A percentile compares a stretch with the other conserved stretches of the same genome.
These are phyloP conservation scores for Colletotrichum ledebouriae DNA, from an alignment of 2,329 filamentous ascomycete species.

Conservation along the genomic window DNA sequence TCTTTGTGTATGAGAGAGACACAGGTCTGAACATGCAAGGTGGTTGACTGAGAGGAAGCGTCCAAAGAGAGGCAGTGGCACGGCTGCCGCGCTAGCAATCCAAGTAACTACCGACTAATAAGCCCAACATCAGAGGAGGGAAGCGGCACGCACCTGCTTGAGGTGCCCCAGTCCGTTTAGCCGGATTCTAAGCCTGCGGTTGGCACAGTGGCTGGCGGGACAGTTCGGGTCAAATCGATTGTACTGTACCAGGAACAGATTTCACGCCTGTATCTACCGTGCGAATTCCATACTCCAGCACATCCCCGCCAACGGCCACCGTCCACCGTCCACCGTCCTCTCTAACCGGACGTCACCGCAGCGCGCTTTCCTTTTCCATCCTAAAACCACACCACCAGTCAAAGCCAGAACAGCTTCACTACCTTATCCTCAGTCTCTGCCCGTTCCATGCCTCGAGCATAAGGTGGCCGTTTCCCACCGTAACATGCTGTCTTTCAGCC, in stretches of 20 bases:
- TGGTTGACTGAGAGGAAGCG: neutral
- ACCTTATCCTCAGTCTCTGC: conserved; percentile 18
- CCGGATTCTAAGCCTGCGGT: conserved; percentile 17
- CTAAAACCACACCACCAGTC: conserved; percentile 27
- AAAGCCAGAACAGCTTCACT: conserved; percentile 24
- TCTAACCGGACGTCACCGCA: conserved; percentile 26
- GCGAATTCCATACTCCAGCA: neutral
- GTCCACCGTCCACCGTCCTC: conserved; percentile 6
- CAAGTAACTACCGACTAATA: neutral
- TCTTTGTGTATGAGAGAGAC: neutral
- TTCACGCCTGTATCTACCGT: neutral
- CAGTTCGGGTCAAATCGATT: neutral
- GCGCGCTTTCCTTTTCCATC: conserved; percentile 27
- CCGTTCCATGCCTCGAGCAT: neutral
- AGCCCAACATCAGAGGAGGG: neutral
- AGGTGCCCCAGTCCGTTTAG: conserved; percentile 20
- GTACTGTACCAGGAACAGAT: neutral
- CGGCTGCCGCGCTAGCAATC: conserved; percentile 18
- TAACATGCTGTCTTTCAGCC: neutral
- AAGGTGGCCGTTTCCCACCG: neutral
- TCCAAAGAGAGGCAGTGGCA: conserved; percentile 8
- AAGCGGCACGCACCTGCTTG: neutral
- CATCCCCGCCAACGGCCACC: neutral
- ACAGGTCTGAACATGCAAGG: neutral
- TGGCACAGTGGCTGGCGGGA: conserved; percentile 17